phyloP scores from a whole-genome alignment of 2,329 filamentous ascomycete genomes.

The Nigrograna mackinnonii region DNA sequence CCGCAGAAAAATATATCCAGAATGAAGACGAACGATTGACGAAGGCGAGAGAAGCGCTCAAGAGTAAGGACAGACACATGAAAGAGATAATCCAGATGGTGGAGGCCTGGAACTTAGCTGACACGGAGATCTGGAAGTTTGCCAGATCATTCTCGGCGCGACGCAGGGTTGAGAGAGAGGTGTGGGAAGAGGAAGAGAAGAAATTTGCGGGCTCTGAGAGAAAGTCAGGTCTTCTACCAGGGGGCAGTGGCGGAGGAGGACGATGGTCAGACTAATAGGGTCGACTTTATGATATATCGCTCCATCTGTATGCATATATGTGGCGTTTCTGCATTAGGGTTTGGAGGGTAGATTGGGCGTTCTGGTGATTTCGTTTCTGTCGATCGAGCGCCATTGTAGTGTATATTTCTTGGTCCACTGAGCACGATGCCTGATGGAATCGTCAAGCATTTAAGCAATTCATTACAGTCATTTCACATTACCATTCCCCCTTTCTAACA shows the following conservation, averaged over 20 bases:
- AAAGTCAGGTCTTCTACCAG: constrained; percentile 51
- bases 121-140: constrained; percentile 79
- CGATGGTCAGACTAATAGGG: constrained; percentile 4
- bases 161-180: constrained; percentile 62
- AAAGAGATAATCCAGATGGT: constrained; percentile 43
- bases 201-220: constrained; percentile 65
- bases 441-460: too few relatives aligned
- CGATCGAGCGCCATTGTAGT: too few relatives aligned
- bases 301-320: too few relatives aligned
- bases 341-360: too few relatives aligned
- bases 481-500: too few relatives aligned
- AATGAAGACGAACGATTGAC: constrained; percentile 61
- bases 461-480: too few relatives aligned
- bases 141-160: constrained; percentile 69
- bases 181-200: constrained; percentile 73
- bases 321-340: too few relatives aligned
- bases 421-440: too few relatives aligned
- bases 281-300: too few relatives aligned
- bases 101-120: constrained; percentile 63
- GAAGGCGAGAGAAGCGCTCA: constrained; percentile 50
- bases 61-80: constrained; percentile 34
- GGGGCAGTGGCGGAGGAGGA: constrained; percentile 40
- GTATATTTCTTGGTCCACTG: too few relatives aligned
- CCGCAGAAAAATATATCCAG: constrained; percentile 56
- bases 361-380: too few relatives aligned